Base-by-base conservation (phyloP, 2,329 filamentous ascomycete genomes). In the Aspergillus persii region DNA sequence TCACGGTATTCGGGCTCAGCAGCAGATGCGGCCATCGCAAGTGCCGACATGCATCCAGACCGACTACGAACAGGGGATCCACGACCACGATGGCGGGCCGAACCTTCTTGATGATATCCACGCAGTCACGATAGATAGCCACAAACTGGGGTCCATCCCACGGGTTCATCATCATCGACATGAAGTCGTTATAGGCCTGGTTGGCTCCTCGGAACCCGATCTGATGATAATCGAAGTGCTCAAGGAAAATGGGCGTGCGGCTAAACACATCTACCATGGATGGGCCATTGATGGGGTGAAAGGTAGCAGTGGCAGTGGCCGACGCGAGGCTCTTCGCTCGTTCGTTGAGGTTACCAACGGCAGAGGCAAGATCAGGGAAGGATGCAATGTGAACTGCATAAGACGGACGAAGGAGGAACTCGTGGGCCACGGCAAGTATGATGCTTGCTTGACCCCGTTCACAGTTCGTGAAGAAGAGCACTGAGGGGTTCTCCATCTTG, bases 361-460 rank as follows among this genome's bases (percentile, higher is more conserved):
- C 68, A 4, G 61, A 23, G 31, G 70, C 62, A 0, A 80, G 66
- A 12, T 65, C 61, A 0, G 63, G 27, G 51, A 77, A 79, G 0
- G 79, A 78, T 3, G 74, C 77, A 33, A 80, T 70, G 58, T 81
- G 78, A 8, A 81, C 64, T 23, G 76, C 70, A 41, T 75, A 69
- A 5, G 70, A 50, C 2, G 68, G 62, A 6, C 70, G 65, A 2
- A 70, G 61, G 3, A 76, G 63, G 4, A 80, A 61, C 23, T 77
- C 76, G 39, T 76, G 67, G 6, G 66, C 67, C 0, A 75, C 72
- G 6, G 78, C 78, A 2, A 81, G 58, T 41, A 74, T 69, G n/a
- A 80, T 72, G 50, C 75, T 79, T 6, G 75, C 71, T 50, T 79
- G 74, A 8, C 79, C 79, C 53, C 70, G 68, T 59, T 80, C 79